A percentile compares a stretch with the other conserved stretches of the same genome.
Conservation (phyloP, 2,329 filamentous ascomycete genomes). For the Fusarium nelsonii region DNA sequence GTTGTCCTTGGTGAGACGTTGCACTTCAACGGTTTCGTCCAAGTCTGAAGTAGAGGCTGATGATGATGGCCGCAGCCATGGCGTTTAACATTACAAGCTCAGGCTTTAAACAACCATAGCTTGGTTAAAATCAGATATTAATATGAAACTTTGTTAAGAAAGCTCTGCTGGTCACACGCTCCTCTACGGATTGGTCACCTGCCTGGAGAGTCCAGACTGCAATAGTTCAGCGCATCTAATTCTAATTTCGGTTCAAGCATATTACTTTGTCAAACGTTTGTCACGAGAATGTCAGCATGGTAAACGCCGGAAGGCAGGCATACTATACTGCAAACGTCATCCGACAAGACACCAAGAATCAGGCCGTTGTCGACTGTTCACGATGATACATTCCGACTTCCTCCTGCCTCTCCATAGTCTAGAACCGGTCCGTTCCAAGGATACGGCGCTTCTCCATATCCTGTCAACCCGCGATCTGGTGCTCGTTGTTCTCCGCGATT, state of each 20-base stretch:
- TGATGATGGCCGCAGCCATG: not conserved
- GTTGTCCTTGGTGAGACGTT: slow-evolving; percentile 13
- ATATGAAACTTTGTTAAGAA: not conserved
- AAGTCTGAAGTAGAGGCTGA: not conserved
- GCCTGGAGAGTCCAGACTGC: not conserved
- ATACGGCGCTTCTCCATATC: slow-evolving; percentile 15
- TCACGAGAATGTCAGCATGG: not conserved
- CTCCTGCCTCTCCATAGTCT: slow-evolving; percentile 23
- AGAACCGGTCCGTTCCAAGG: slow-evolving; percentile 23
- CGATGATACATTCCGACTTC: slow-evolving; percentile 6
- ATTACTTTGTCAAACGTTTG: slow-evolving; percentile 4
- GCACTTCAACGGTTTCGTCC: not conserved
- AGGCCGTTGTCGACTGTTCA: slow-evolving; percentile 28
- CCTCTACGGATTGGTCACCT: not conserved
- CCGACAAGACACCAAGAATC: slow-evolving; percentile 7
- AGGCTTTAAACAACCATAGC: not conserved
- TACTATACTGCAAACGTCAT: slow-evolving; percentile 17
- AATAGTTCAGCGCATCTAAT: slow-evolving; percentile 3
- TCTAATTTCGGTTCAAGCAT: slow-evolving; percentile 27
- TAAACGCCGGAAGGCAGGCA: not conserved
- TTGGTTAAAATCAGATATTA: not conserved
- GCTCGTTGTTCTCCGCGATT: slow-evolving; percentile 24
- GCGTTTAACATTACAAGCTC: not conserved
- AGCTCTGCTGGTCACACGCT: slow-evolving; percentile 17
- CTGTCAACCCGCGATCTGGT: slow-evolving; percentile 28